Base-by-base conservation (phyloP, 805 yeast genomes). In the Saturnispora ahearnii region DNA sequence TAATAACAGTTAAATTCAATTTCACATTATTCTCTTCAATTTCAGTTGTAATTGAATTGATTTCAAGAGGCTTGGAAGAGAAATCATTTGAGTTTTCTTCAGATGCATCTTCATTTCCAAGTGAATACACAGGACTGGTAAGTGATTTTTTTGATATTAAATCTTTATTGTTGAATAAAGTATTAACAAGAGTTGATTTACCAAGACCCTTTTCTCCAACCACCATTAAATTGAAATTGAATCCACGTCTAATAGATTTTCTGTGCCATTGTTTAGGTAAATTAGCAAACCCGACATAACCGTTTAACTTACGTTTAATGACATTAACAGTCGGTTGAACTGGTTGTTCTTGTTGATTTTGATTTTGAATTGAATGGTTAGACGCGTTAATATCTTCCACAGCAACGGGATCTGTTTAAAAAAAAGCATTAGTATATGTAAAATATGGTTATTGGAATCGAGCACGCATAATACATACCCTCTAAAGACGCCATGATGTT, bases 231-330 rank as follows among this genome's bases (percentile, higher is more conserved):
- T 93, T 93, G 64, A 93, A 78, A 59, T 74, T 78, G 74, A 93
- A 93, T 12, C 99, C 99, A 62, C 87, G 78, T 67, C 85, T 83
- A 54, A 88, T 79, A 2, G 96, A 84, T 68, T 86, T 88, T 70
- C 96, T 82, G 71, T 93, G 98, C 96, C 97, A 93, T 73, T 93
- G 99, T 64, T 90, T 93, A 52, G 99, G 99, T 62, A 93, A 76
- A 70, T 90, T 93, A 57, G 97, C 96, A 70, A 93, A 93, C 5
- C 99, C 99, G 50, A 93, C 99, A 64, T 85, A 90, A 3, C 95
- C 91, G 58, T 83, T 86, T 59, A 91, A 79, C 64, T 88, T 88
- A 59, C 95, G 82, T 59, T 84, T 82, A 60, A 87, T 78, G 54
- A 88, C 73, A 59, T 84, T 83, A 53, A 78, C 11, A 30, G 44